Percentiles rank a stretch among this genome's conserved stretches.
These are phyloP conservation scores for Entelexis paramagnoliae DNA, from an alignment of 1,139 yeast genomes.

Conservation along the genomic window DNA sequence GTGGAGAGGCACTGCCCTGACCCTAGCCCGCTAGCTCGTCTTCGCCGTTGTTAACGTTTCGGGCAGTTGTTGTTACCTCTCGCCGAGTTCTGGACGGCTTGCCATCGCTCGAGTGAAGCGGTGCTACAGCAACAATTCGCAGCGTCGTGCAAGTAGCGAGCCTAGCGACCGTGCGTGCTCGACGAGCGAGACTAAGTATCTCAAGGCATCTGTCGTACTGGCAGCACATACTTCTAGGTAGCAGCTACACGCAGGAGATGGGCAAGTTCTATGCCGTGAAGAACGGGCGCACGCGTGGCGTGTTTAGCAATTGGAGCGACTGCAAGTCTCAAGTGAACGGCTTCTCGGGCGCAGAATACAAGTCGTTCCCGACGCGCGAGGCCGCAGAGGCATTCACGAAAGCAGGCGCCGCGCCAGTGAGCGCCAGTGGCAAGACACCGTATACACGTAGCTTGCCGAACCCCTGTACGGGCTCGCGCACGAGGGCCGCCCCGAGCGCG, in stretches of 20 bases:
- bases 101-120: too few species aligned
- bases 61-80: too few species aligned
- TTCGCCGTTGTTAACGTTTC: too few species aligned
- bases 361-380: constrained; percentile 39
- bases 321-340: constrained; percentile 39
- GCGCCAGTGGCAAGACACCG: not conserved
- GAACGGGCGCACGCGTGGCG: constrained; percentile 44
- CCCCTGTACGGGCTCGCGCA: too few species aligned
- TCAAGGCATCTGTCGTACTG: not conserved
- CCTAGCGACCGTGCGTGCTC: not conserved
- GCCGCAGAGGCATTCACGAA: constrained; percentile 36
- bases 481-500: too few species aligned
- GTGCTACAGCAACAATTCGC: not conserved
- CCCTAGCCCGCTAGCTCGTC: too few species aligned
- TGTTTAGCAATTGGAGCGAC: constrained; percentile 42
- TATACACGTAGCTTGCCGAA: too few species aligned
- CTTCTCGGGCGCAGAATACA: constrained; percentile 44
- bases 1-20: too few species aligned
- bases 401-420: not conserved
- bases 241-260: not conserved
- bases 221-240: not conserved
- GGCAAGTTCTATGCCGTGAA: constrained; percentile 49
- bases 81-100: too few species aligned
- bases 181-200: not conserved
- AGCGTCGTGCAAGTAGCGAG: too few species aligned